These are phyloP conservation scores for Scedosporium aurantiacum DNA, from an alignment of 2,329 filamentous ascomycete species.

Conservation along the genomic window DNA sequence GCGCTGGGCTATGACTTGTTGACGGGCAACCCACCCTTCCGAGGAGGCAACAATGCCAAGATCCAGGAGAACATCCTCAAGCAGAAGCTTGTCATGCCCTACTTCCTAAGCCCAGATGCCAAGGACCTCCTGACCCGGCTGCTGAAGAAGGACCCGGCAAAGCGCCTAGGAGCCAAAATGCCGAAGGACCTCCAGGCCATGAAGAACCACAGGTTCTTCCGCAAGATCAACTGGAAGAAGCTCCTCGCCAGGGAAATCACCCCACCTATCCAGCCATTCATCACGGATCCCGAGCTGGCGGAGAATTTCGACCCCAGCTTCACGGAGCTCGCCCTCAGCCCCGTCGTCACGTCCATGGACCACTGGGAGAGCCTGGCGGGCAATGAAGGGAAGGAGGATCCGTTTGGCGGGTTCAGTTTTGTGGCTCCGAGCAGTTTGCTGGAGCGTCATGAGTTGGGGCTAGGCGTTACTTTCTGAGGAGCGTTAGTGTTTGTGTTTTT, in stretches of 20 bases:
- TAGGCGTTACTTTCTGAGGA: conserved; percentile 24
- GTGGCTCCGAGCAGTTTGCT: conserved; percentile 47
- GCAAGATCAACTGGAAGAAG: conserved; percentile 88
- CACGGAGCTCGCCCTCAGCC: conserved; percentile 73
- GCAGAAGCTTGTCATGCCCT: conserved; percentile 79
- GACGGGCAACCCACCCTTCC: conserved; percentile 85
- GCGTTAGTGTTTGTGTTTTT: neutral
- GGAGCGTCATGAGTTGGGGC: conserved; percentile 23
- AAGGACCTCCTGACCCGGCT: conserved; percentile 89
- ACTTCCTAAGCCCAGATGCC: conserved; percentile 81
- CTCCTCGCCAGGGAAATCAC: conserved; percentile 72
- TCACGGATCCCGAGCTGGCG: conserved; percentile 88
- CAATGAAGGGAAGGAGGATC: conserved; percentile 37
- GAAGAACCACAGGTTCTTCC: conserved; percentile 92
- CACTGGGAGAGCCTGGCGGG: conserved; percentile 25
- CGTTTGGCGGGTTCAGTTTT: conserved; percentile 55
- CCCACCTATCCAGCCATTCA: conserved; percentile 83
- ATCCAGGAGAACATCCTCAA: conserved; percentile 93
- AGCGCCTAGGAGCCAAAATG: conserved; percentile 81
- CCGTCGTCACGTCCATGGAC: conserved; percentile 41
- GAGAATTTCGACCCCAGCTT: conserved; percentile 97
- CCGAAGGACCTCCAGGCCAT: conserved; percentile 76
- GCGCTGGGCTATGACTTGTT: conserved; percentile 86
- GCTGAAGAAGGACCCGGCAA: conserved; percentile 81
- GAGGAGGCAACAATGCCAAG: conserved; percentile 82